These are phyloP conservation scores for Diatrype stigma DNA, from an alignment of 2,329 filamentous ascomycete species.

Conservation along the genomic window DNA sequence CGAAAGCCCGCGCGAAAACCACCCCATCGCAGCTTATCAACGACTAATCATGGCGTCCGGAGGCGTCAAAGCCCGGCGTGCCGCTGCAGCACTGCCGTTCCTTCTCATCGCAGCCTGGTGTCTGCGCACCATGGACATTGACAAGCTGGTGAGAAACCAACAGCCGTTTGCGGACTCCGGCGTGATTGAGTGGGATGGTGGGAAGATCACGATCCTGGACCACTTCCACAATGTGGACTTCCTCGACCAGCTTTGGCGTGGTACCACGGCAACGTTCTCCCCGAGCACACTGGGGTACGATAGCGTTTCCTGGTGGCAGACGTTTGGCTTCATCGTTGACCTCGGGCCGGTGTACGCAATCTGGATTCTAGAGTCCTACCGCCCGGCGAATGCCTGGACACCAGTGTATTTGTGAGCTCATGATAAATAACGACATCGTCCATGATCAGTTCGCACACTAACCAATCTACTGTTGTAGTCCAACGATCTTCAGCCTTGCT, in stretches of 20 bases:
- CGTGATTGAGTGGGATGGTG: slow-evolving; percentile 15
- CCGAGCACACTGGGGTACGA: slow-evolving; percentile 15
- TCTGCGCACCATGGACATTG: slow-evolving; percentile 9
- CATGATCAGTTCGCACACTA: neutral
- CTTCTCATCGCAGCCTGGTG: slow-evolving; percentile 12
- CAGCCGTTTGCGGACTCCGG: slow-evolving; percentile 12
- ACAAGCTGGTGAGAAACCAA: slow-evolving; percentile 7
- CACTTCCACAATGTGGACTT: slow-evolving; percentile 11
- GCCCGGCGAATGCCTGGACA: slow-evolving; percentile 10
- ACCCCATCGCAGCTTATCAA: too few species aligned
- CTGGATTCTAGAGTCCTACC: slow-evolving; percentile 18
- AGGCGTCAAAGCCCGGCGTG: slow-evolving; percentile 1
- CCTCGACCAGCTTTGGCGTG: slow-evolving; percentile 15
- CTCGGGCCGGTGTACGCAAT: slow-evolving; percentile 18
- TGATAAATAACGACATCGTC: neutral
- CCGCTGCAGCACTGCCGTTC: slow-evolving; percentile 9
- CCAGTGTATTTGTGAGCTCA: slow-evolving; percentile 17
- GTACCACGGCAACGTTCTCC: slow-evolving; percentile 13
- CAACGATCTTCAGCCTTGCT: slow-evolving; percentile 9
- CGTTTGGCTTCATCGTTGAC: slow-evolving; percentile 18
- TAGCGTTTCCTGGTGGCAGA: slow-evolving; percentile 17
- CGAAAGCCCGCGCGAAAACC: too few species aligned
- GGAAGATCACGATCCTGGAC: slow-evolving; percentile 11
- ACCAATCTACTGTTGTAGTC: slow-evolving; percentile 5
- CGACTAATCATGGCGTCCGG: neutral